Evolutionary conservation across 2,329 filamentous ascomycete species (phyloP).

Genomic region (Venturia nashicola): DNA sequence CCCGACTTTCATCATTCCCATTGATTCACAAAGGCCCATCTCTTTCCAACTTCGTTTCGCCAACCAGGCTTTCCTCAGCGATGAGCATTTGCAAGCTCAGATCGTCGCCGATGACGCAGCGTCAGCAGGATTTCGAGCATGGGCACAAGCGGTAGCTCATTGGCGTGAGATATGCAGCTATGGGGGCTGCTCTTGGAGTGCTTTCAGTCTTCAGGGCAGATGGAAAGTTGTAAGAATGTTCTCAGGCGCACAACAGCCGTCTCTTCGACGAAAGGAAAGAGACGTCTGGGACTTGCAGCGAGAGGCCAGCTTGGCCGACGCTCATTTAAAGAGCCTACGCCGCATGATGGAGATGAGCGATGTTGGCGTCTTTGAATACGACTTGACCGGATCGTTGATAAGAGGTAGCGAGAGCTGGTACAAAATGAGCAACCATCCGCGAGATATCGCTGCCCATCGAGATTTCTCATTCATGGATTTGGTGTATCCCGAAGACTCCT

Average conservation of each 20-base stretch:
- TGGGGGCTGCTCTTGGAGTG: conserved; percentile 14
- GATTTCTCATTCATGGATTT: conserved; percentile 22
- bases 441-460: conserved; percentile 13
- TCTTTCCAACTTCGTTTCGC: conserved; percentile 15
- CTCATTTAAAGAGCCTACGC: conserved; percentile 14
- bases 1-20: conserved; percentile 18
- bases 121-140: conserved; percentile 18
- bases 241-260: background rate
- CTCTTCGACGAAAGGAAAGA: conserved; percentile 14
- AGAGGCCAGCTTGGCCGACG: background rate
- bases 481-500: conserved; percentile 18
- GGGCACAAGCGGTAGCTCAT: conserved; percentile 16
- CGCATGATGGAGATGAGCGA: conserved; percentile 24
- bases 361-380: conserved; percentile 22
- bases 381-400: conserved; percentile 16
- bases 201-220: conserved; percentile 1
- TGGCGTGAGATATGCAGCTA: conserved; percentile 13
- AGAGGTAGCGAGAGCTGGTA: conserved; percentile 16
- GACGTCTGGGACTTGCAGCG: background rate
- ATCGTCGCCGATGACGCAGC: conserved; percentile 12
- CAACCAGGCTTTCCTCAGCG: conserved; percentile 16
- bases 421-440: conserved; percentile 15
- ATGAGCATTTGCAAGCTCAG: conserved; percentile 5
- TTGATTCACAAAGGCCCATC: conserved; percentile 8
- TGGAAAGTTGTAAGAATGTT: conserved; percentile 12